Percentiles rank a stretch among this genome's conserved stretches.
These are phyloP conservation scores for Torrubiella hemipterigena DNA, from an alignment of 2,329 filamentous ascomycete genomes.

Conservation along the genomic window DNA sequence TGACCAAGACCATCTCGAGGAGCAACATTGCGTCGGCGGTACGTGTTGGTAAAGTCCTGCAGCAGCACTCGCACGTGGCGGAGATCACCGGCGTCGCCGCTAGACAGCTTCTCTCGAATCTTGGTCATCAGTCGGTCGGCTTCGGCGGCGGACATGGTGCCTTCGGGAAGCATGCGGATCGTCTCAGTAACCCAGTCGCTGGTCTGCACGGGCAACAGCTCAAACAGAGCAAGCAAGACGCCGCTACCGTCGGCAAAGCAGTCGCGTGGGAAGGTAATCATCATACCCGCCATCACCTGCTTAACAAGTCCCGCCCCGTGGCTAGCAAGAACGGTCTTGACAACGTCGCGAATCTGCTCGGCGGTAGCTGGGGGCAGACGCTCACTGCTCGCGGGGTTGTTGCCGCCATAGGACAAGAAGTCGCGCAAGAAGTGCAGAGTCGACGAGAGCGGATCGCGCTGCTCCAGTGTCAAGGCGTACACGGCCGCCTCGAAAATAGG, in stretches of 20 bases:
- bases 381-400: conserved; percentile 55
- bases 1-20: conserved; percentile 82
- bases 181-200: conserved; percentile 75
- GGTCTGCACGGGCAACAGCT: conserved; percentile 70
- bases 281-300: conserved; percentile 91
- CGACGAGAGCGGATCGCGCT: conserved; percentile 81
- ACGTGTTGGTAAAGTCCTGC: conserved; percentile 94
- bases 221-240: conserved; percentile 80
- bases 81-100: conserved; percentile 46
- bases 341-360: conserved; percentile 56
- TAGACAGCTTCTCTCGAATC: conserved; percentile 65
- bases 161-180: conserved; percentile 69
- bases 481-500: conserved; percentile 81
- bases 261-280: conserved; percentile 95
- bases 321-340: conserved; percentile 57
- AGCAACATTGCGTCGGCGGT: conserved; percentile 88
- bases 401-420: conserved; percentile 75
- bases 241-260: conserved; percentile 92
- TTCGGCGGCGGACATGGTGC: conserved; percentile 70
- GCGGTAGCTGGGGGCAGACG: conserved; percentile 46
- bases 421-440: conserved; percentile 90
- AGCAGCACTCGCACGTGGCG: conserved; percentile 74
- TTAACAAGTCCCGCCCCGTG: conserved; percentile 74
- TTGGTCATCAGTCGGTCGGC: conserved; percentile 69
- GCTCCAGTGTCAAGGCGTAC: conserved; percentile 76